Evolutionary conservation across 305 asterid species (phyloP).

Genomic region (Rubia tinctorum): DNA sequence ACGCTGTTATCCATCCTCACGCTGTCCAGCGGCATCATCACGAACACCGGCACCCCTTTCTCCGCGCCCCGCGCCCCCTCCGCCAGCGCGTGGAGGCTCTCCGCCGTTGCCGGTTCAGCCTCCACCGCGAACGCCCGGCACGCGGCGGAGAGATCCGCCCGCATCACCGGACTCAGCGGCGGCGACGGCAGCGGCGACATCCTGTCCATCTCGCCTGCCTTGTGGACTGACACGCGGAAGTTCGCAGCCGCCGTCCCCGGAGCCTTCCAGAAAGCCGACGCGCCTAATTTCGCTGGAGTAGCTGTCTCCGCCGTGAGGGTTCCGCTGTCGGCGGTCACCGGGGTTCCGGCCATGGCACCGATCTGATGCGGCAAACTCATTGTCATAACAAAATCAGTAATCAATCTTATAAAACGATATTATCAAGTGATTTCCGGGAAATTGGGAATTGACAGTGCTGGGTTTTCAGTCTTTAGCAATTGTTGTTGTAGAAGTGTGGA

Average conservation of each 20-base stretch:
- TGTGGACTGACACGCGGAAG: constrained; percentile 46
- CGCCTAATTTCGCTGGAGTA: constrained; percentile 33
- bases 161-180: constrained; percentile 61
- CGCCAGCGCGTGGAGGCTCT: background rate
- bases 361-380: constrained; percentile 84
- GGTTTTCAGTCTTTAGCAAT: background rate
- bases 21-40: constrained; percentile 97
- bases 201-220: constrained; percentile 41
- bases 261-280: constrained; percentile 49
- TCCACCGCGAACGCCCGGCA: constrained; percentile 57
- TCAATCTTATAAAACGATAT: background rate
- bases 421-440: background rate
- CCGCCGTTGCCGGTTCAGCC: constrained; percentile 17
- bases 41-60: constrained; percentile 83
- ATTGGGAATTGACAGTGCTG: background rate
- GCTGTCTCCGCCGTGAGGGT: constrained; percentile 27
- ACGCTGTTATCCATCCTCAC: constrained; percentile 80
- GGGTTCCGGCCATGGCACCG: constrained; percentile 60
- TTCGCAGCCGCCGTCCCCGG: constrained; percentile 34
- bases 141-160: constrained; percentile 63
- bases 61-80: constrained; percentile 25
- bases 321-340: constrained; percentile 36
- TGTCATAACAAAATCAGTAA: constrained; percentile 41
- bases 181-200: constrained; percentile 86
- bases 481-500: background rate